phyloP scores from a whole-genome alignment of 2,329 filamentous ascomycete species.

The Leptographium flavum region DNA sequence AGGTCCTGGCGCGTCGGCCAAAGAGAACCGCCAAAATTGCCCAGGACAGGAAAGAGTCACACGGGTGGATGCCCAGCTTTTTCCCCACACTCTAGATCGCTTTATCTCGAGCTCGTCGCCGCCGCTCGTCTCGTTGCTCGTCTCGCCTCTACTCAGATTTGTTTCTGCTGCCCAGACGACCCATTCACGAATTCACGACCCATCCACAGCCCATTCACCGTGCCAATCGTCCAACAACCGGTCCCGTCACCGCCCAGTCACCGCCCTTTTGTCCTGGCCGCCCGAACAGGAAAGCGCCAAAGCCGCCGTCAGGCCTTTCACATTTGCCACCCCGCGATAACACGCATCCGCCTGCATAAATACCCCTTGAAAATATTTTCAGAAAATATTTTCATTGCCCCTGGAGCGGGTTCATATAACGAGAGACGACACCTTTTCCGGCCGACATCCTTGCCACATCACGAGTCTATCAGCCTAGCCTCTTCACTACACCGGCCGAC shows the following conservation, averaged over 20 bases:
- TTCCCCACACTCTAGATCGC: background rate
- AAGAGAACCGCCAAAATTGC: background rate
- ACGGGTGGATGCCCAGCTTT: background rate
- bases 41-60: background rate
- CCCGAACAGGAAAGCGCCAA: background rate
- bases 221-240: too few species aligned
- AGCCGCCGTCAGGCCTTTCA: background rate
- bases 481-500: too few species aligned
- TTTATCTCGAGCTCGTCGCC: background rate
- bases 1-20: background rate
- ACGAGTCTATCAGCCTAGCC: too few species aligned
- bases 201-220: too few species aligned
- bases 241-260: background rate
- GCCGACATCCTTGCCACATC: too few species aligned
- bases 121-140: background rate
- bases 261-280: background rate
- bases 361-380: background rate
- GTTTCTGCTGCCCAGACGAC: background rate
- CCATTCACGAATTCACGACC: too few species aligned
- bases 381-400: background rate
- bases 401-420: background rate
- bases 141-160: background rate
- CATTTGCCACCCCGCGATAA: conserved; percentile 2
- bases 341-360: background rate
- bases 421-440: background rate